Evolutionary conservation across 306 rosid species (phyloP).

Genomic region (Vigna angularis): DNA sequence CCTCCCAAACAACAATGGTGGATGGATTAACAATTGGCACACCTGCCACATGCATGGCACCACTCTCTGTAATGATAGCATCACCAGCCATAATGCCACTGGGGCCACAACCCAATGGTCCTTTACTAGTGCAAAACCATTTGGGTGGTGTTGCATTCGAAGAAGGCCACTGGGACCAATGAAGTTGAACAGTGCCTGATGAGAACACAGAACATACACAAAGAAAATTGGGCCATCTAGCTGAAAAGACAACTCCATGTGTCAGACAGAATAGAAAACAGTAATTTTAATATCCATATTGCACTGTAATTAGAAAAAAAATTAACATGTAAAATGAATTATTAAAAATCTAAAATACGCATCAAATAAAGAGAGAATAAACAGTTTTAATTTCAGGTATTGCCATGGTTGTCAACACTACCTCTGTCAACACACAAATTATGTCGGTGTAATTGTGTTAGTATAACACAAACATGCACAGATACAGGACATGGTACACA

Average conservation of each 20-base stretch:
- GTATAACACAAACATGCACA: slow-evolving; percentile 7
- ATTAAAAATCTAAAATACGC: slow-evolving; percentile 13
- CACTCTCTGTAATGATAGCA: slow-evolving; percentile 93
- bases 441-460: not conserved
- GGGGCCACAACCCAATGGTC: slow-evolving; percentile 92
- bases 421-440: slow-evolving; percentile 31
- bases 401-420: not conserved
- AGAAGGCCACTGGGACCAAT: slow-evolving; percentile 98
- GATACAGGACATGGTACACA: not conserved
- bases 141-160: slow-evolving; percentile 69
- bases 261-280: slow-evolving; percentile 45
- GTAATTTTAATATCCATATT: slow-evolving; percentile 17
- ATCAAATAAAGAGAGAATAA: slow-evolving; percentile 33
- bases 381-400: slow-evolving; percentile 1
- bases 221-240: slow-evolving; percentile 95
- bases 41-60: slow-evolving; percentile 97
- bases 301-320: slow-evolving; percentile 2
- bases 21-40: slow-evolving; percentile 95
- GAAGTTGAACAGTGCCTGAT: slow-evolving; percentile 94
- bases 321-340: slow-evolving; percentile 1
- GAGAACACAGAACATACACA: slow-evolving; percentile 93
- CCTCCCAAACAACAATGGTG: slow-evolving; percentile 98
- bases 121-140: slow-evolving; percentile 96
- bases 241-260: slow-evolving; percentile 63
- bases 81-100: slow-evolving; percentile 98